Base-by-base conservation (phyloP, 164 flowering plant species). In the Chimonanthus praecox region DNA sequence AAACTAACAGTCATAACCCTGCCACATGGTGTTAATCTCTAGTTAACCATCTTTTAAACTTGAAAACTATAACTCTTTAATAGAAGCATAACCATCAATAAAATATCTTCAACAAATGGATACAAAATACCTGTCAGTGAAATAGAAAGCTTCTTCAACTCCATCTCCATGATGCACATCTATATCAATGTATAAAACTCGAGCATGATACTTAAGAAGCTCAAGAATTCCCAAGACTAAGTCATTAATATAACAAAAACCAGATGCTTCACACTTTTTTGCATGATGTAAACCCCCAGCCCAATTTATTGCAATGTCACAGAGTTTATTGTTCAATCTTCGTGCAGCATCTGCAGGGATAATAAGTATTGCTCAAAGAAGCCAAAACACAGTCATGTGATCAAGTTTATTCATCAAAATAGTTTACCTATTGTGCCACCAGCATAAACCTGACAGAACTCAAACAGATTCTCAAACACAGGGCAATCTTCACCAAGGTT, bases 131-230 rank as follows among this genome's bases (percentile, higher is more conserved):
- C 98, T 92, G 82, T 95, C 99, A 51, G 98, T 95, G 79, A 87
- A 88, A 77, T 89, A 95, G 78, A 95, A 95, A 58, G 98, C 99
- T 85, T 95, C 99, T 86, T 95, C 99, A 46, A 95, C 98, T 71
- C 99, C 99, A 85, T 95, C 99, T 44, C 99, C 99, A 75, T 95
- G 99, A 85, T 95, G 99, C 65, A 95, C 98, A 80, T 95, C 98
- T 72, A 95, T 95, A 78, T 95, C 99, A 78, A 95, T 88, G 67
- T 93, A 95, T 51, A 95, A 79, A 67, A 95, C 98, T 64, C 98
- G 93, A 5, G 98, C 85, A 84, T 95, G 98, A 79, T 93, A 79
- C 80, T 93, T 95, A 47, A 95, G 84, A 75, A 93, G 94, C 88
- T 95, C 99, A 75, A 95, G 78, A 74, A 95, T 95, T 64, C 99